phyloP scores from a whole-genome alignment of 2,329 filamentous ascomycete species.

The Talaromyces funiculosus region DNA sequence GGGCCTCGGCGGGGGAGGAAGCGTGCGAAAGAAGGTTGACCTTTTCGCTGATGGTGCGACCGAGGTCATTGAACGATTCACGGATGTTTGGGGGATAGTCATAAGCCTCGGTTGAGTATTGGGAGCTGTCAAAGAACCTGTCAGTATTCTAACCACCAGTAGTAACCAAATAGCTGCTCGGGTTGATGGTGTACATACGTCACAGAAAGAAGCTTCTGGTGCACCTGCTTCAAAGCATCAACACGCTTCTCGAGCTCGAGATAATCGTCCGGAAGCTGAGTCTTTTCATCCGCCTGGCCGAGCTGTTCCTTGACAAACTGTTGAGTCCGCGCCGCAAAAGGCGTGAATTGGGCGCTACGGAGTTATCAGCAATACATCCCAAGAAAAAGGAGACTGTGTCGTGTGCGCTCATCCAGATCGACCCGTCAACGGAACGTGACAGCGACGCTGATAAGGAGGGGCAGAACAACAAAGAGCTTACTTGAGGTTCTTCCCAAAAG shows the following conservation, averaged over 20 bases:
- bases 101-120: slow-evolving; percentile 81
- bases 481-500: slow-evolving; percentile 67
- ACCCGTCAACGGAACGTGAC: background rate
- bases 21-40: slow-evolving; percentile 83
- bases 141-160: background rate
- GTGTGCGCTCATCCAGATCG: background rate
- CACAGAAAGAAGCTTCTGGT: slow-evolving; percentile 94
- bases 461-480: slow-evolving; percentile 34
- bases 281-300: slow-evolving; percentile 94
- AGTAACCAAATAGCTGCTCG: background rate
- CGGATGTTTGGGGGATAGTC: slow-evolving; percentile 98
- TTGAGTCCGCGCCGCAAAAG: slow-evolving; percentile 87
- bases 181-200: slow-evolving; percentile 50
- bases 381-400: background rate
- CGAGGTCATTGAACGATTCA: slow-evolving; percentile 94
- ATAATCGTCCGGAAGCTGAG: slow-evolving; percentile 93
- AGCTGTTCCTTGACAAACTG: slow-evolving; percentile 98
- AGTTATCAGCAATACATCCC: background rate
- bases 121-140: slow-evolving; percentile 55
- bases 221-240: slow-evolving; percentile 92
- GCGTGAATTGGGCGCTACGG: slow-evolving; percentile 72
- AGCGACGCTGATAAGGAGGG: slow-evolving; percentile 7
- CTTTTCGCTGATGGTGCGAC: slow-evolving; percentile 93
- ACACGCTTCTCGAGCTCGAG: slow-evolving; percentile 98
- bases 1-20: slow-evolving; percentile 80